Evolutionary conservation across 768 basidiomycete species (phyloP), one percentile per base, ranked within the genome.

Genomic region (Agrocybe pediades): DNA sequence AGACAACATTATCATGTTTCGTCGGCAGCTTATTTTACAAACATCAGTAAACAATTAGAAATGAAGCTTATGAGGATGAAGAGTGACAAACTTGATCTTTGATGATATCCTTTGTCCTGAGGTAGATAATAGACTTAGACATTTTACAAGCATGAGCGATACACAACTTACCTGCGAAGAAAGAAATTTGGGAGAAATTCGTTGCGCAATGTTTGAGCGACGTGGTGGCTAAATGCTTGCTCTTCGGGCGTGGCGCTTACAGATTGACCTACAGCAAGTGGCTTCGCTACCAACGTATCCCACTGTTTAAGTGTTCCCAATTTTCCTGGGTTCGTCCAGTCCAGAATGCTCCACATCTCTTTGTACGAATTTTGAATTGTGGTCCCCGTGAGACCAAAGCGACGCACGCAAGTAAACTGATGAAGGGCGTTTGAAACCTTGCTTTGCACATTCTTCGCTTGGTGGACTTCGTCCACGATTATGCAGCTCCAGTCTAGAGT

Each of bases 1-100:
- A 96, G 5, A 97, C 92, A 13, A 98, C 90, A 63, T 93, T 77
- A 60, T 99, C 96, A 0, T 80, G 80, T 74, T 99, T 99, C 56
- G 78, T 77, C 1, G 96, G 96, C 2, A 98, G 77, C 88, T n/a
- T n/a, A n/a, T n/a, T n/a, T n/a, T 95, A 44, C 20, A n/a, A 15
- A 4, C 61, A 2, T 33, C 13, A 57, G 24, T 11, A 25, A 30
- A 42, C 46, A 11, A 55, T 45, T 30, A 6, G 52, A 20, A 20
- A 42, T 20, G 4, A 20, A 17, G 11, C 15, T 23, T 17, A 30
- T 39, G 21, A 13, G 20, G 45, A 36, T 20, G 1, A 2, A 6
- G 16, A 20, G 25, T 41, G n/a, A 43, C 59, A 41, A 59, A 83
- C 87, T 71, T 88, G 88, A 52, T 84, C 69, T 59, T 77, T 81